These are phyloP conservation scores for Ambrosiella xylebori DNA, from an alignment of 2,329 filamentous ascomycete genomes.

Conservation along the genomic window DNA sequence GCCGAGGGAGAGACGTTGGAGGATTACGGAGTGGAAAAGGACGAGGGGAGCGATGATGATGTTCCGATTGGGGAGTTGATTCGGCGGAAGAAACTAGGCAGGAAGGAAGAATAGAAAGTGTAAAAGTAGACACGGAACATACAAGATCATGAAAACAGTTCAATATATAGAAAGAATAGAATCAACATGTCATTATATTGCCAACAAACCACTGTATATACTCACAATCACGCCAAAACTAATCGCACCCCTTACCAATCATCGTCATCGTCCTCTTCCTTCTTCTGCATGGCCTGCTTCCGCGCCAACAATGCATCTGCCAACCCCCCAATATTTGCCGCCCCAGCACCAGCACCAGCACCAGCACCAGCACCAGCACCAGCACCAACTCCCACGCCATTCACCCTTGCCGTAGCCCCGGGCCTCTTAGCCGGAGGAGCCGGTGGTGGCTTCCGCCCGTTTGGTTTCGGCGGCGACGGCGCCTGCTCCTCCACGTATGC, in stretches of 20 bases:
- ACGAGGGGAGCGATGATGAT: slow-evolving; percentile 32
- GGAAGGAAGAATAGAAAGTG: background rate
- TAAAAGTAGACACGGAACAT: background rate
- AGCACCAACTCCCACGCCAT: slow-evolving; percentile 53
- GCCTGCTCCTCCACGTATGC: slow-evolving; percentile 82
- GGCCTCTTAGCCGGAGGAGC: slow-evolving; percentile 70
- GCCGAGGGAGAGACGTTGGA: slow-evolving; percentile 55
- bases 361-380: slow-evolving; percentile 40
- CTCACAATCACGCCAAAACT: background rate
- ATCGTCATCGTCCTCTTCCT: slow-evolving; percentile 53
- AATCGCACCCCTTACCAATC: slow-evolving; percentile 37
- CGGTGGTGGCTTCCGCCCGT: slow-evolving; percentile 52
- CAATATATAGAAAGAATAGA: no score
- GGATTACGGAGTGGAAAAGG: slow-evolving; percentile 65
- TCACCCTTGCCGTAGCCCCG: slow-evolving; percentile 43
- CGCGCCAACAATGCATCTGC: slow-evolving; percentile 64
- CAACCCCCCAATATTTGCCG: slow-evolving; percentile 52
- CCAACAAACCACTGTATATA: background rate
- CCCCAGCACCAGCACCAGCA: slow-evolving; percentile 43
- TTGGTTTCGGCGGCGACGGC: slow-evolving; percentile 27
- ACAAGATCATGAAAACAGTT: no score
- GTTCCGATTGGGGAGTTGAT: slow-evolving; percentile 54
- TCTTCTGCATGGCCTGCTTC: slow-evolving; percentile 58
- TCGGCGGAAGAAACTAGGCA: slow-evolving; percentile 31
- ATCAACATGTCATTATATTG: background rate